Base-by-base conservation (phyloP, 1,284 basidiomycete genomes). In the Calocybe gambosa region DNA sequence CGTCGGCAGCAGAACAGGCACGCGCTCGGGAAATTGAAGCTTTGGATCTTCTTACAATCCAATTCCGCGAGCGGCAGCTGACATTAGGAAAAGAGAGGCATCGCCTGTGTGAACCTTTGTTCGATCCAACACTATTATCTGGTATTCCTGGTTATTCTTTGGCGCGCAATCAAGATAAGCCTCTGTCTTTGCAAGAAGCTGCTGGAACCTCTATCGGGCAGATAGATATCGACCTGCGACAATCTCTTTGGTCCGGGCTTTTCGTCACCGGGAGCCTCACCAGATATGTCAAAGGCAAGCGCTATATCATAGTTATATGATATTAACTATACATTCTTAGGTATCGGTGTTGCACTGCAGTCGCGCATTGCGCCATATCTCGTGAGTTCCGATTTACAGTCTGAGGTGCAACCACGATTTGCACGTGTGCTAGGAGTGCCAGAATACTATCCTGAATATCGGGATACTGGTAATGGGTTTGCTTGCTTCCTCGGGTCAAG, bases 371-470 rank as follows among this genome's bases (percentile, higher is more conserved):
- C 79, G 4, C 75, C 86, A 1, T 90, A 78, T 63, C 74, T 93
- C 38, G 71, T 80, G 42, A 81, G 78, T 50, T 67, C 81, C 1
- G 31, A 88, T 25, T 66, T 80, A 15, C 70, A 72, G 45, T 83
- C 79, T 31, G 85, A 89, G 15, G 67, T 85, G 7, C 90, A 93
- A 58, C 75, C 89, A 1, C 76, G 79, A 7, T 66, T 69, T 35
- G 80, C 85, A 13, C 74, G 82, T 15, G 71, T 85, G 9, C 62
- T 93, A 42, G 77, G 70, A 37, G 79, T 94, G n/a, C 93, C 93
- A 10, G 92, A 95, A 20, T 95, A 95, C 65, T 95, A 93, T 63
- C 85, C 87, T 7, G 91, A 95, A 62, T 96, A 89, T 62, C 79
- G 89, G 52, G 88, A 93, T 42, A 83, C 82, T 36, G 87, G 89